phyloP scores from a whole-genome alignment of 495 filamentous ascomycete genomes.

The Astrothelium macrocarpum region DNA sequence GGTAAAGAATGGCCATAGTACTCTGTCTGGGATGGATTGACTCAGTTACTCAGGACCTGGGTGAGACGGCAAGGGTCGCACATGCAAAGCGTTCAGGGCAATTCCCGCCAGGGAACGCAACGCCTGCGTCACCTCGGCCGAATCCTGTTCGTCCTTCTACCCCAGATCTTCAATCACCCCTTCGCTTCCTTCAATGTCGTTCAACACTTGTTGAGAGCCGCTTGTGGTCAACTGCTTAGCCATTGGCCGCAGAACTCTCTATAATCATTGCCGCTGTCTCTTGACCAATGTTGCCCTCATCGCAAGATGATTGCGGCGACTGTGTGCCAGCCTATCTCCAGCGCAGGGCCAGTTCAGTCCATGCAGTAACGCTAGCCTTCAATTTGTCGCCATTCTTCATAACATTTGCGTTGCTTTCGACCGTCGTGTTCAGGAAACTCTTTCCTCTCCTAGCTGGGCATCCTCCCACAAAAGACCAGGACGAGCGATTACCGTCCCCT shows the following conservation, averaged over 20 bases:
- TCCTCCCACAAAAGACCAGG: slow-evolving; percentile 36
- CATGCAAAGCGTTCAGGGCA: background rate
- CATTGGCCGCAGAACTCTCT: background rate
- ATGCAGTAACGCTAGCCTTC: slow-evolving; percentile 31
- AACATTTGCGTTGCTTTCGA: slow-evolving; percentile 49
- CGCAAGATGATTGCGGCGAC: slow-evolving; percentile 37
- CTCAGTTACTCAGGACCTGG: too few species aligned
- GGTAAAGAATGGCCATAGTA: too few species aligned
- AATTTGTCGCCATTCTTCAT: slow-evolving; percentile 49
- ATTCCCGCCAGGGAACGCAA: too few species aligned
- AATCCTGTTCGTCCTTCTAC: background rate
- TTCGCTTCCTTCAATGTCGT: background rate
- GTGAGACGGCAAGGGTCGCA: background rate
- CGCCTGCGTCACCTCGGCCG: background rate
- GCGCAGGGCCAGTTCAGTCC: slow-evolving; percentile 21
- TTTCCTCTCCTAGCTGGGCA: slow-evolving; percentile 53
- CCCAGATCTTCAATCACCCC: background rate
- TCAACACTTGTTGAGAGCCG: background rate
- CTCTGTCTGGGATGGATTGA: too few species aligned
- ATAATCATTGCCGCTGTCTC: background rate
- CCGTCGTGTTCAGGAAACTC: slow-evolving; percentile 49
- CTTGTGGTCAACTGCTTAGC: background rate
- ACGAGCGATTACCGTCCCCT: slow-evolving; percentile 43
- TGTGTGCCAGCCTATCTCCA: slow-evolving; percentile 28
- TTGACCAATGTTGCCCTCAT: background rate